Conservation (phyloP, 2,329 filamentous ascomycete species). For the Metarhizium robertsii region DNA sequence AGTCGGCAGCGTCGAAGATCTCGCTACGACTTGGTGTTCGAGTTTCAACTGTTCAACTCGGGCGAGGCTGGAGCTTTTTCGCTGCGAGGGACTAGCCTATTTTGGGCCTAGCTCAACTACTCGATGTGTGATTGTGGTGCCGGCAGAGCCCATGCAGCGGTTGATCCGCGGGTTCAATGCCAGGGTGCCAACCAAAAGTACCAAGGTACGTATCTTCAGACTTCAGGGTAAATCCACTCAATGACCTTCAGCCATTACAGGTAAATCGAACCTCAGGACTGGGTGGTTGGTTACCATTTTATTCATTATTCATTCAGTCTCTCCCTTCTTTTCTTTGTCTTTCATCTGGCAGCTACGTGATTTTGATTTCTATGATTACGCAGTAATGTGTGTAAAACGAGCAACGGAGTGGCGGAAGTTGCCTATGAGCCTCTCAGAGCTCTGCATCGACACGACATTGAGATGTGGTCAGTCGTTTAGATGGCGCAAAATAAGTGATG, state of each 20-base stretch:
- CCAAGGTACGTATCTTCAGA: not conserved
- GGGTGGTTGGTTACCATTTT: no score
- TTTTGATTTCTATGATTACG: not conserved
- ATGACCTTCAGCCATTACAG: no score
- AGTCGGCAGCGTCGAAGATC: conserved; percentile 2
- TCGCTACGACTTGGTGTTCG: conserved; percentile 4
- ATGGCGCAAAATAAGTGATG: conserved; percentile 78
- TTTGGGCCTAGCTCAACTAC: conserved; percentile 14
- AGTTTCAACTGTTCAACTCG: conserved; percentile 10
- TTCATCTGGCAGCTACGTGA: not conserved
- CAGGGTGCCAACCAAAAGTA: not conserved
- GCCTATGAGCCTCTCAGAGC: conserved; percentile 70
- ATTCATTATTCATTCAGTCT: not conserved
- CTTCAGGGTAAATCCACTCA: not conserved
- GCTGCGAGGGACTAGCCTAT: conserved; percentile 18
- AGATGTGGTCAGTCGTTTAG: conserved; percentile 95
- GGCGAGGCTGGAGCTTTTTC: conserved; percentile 38
- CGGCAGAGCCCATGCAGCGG: not conserved
- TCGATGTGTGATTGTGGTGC: not conserved
- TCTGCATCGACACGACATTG: conserved; percentile 90
- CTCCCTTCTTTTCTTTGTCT: not conserved
- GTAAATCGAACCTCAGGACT: no score
- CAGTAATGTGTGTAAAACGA: conserved; percentile 29
- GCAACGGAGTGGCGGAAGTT: conserved; percentile 80
- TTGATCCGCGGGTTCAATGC: not conserved